Evolutionary conservation across 345 rosid species (phyloP).

Genomic region (Rhodamnia argentea): DNA sequence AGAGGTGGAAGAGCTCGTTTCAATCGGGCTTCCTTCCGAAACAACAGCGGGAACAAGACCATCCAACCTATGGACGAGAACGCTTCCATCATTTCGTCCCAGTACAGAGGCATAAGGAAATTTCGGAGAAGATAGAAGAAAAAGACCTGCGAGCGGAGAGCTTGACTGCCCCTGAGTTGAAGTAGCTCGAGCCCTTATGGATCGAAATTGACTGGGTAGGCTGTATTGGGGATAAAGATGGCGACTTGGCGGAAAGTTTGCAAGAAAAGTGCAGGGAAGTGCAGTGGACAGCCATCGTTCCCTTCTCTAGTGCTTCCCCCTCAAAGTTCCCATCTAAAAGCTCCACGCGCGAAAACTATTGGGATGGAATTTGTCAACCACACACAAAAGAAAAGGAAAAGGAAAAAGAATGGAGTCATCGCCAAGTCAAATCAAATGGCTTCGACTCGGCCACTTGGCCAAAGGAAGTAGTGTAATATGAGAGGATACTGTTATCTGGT

Average conservation of each 20-base stretch:
- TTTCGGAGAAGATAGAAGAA: neutral
- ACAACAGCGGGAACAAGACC: slow-evolving; percentile 46
- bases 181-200: neutral
- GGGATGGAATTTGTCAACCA: neutral
- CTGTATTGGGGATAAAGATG: slow-evolving; percentile 5
- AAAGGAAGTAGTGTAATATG: neutral
- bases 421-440: neutral
- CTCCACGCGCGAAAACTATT: neutral
- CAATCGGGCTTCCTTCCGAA: slow-evolving; percentile 54
- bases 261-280: slow-evolving; percentile 12
- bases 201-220: neutral
- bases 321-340: neutral
- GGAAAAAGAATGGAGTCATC: neutral
- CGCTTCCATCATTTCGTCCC: neutral
- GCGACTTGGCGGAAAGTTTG: slow-evolving; percentile 5
- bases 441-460: slow-evolving; percentile 1
- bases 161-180: neutral
- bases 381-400: neutral
- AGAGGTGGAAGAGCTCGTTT: slow-evolving; percentile 29
- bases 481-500: no score
- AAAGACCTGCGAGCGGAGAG: neutral
- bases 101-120: neutral
- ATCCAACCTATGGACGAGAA: neutral
- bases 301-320: neutral
- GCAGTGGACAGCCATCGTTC: slow-evolving; percentile 29